Evolutionary conservation across 768 basidiomycete species (phyloP).

Genomic region (Xerocomus potaroensis): DNA sequence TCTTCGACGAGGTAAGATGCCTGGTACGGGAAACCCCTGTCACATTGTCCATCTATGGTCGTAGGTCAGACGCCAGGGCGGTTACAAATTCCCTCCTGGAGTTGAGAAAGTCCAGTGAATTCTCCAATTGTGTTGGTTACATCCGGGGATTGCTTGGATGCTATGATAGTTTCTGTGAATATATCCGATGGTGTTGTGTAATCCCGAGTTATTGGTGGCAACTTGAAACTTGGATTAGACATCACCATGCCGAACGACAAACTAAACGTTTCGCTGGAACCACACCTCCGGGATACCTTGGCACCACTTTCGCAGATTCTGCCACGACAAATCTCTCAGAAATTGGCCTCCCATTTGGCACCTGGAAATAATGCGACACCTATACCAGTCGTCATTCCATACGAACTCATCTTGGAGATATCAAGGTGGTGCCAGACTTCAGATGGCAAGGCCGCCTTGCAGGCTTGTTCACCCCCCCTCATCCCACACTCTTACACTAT

Average conservation of each 20-base stretch:
- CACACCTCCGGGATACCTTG: conserved; percentile 53
- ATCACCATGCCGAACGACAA: conserved; percentile 8
- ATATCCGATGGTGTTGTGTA: too few species aligned
- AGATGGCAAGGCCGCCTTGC: conserved; percentile 38
- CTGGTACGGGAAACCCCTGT: neutral
- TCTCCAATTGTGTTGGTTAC: too few species aligned
- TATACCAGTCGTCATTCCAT: conserved; percentile 53
- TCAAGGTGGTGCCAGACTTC: conserved; percentile 67
- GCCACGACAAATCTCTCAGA: conserved; percentile 40
- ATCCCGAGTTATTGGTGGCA: too few species aligned
- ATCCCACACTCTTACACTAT: conserved; percentile 58
- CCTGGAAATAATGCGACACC: conserved; percentile 2
- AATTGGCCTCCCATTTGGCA: conserved; percentile 40
- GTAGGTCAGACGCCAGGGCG: conserved; percentile 65
- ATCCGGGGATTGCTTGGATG: too few species aligned
- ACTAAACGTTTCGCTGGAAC: conserved; percentile 64
- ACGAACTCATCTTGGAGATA: conserved; percentile 51
- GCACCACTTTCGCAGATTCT: conserved; percentile 41
- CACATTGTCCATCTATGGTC: conserved; percentile 10
- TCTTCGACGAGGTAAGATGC: conserved; percentile 73
- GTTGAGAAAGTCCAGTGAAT: conserved; percentile 44
- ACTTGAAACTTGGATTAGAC: too few species aligned
- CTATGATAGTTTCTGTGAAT: too few species aligned
- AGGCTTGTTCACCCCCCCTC: conserved; percentile 41
- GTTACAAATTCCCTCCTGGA: conserved; percentile 57